These are phyloP conservation scores for Eucalyptus rudis DNA, from an alignment of 345 rosid genomes.

Conservation along the genomic window DNA sequence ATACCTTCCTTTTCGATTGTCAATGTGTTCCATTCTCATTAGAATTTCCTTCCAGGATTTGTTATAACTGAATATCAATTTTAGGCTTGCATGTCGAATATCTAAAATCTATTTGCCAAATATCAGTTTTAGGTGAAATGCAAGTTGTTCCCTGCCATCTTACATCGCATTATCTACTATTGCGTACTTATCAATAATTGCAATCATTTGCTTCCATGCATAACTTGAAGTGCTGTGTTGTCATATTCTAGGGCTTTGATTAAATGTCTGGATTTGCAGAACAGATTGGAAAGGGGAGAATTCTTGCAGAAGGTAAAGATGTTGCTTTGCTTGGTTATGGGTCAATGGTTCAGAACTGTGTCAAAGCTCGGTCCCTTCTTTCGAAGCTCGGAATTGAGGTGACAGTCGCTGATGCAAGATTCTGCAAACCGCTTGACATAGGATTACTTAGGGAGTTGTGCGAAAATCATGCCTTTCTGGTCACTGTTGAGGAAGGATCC, in stretches of 20 bases:
- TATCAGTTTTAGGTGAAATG: neutral
- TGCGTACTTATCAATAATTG: neutral
- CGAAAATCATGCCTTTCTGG: constrained; percentile 45
- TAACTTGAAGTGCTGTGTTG: neutral
- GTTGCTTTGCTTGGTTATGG: constrained; percentile 92
- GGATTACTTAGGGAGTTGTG: constrained; percentile 68
- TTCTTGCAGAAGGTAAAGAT: constrained; percentile 66
- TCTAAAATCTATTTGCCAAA: neutral
- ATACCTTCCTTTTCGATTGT: neutral
- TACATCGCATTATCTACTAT: neutral
- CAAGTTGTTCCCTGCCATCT: neutral
- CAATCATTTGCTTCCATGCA: neutral
- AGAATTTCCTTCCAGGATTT: neutral
- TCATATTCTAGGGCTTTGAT: neutral
- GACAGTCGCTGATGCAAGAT: constrained; percentile 90
- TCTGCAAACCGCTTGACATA: constrained; percentile 89
- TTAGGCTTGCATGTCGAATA: neutral
- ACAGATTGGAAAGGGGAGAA: constrained; percentile 82
- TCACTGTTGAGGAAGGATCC: constrained; percentile 91
- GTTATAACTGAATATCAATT: neutral
- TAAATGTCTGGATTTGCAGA: constrained; percentile 1
- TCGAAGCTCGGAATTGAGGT: constrained; percentile 68
- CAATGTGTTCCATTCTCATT: neutral
- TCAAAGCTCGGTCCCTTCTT: constrained; percentile 74
- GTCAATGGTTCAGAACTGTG: constrained; percentile 88